These are phyloP conservation scores for Chrysosporium keratinophilum DNA, from an alignment of 2,329 filamentous ascomycete genomes.

Conservation along the genomic window DNA sequence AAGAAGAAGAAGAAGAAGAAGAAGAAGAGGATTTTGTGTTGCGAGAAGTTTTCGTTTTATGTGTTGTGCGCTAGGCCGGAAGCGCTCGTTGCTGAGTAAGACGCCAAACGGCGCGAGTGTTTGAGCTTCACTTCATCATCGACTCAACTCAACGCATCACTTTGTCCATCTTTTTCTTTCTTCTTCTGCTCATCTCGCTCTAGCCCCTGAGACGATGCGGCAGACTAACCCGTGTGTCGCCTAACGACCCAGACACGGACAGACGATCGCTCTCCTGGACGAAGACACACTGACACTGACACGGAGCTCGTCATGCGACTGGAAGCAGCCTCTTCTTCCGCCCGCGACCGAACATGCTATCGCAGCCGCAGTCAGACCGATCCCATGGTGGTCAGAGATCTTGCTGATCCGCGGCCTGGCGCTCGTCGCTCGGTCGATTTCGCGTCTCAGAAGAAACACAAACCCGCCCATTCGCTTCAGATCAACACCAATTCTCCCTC, in stretches of 20 bases:
- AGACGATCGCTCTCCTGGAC: background rate
- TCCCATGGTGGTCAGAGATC: slow-evolving; percentile 11
- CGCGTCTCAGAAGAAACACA: slow-evolving; percentile 18
- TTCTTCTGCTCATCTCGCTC: background rate
- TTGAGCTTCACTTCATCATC: background rate
- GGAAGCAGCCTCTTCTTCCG: slow-evolving; percentile 6
- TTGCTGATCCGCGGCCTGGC: background rate
- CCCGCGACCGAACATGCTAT: slow-evolving; percentile 9
- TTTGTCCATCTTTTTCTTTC: background rate
- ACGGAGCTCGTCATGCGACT: slow-evolving; percentile 5
- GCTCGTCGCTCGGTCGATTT: slow-evolving; percentile 14
- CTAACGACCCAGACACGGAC: too few relatives aligned
- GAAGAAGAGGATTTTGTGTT: slow-evolving; percentile 6
- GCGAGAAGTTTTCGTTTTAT: background rate
- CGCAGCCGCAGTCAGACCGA: slow-evolving; percentile 14
- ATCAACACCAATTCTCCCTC: background rate
- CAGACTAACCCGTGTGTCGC: background rate
- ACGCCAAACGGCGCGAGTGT: slow-evolving; percentile 1
- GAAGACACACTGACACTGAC: background rate
- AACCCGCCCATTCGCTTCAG: slow-evolving; percentile 16
- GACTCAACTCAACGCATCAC: background rate
- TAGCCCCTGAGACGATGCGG: background rate
- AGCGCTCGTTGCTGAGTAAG: too few relatives aligned
- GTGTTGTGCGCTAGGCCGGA: background rate
- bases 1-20: slow-evolving; percentile 29